Evolutionary conservation across 306 rosid species (phyloP).

Genomic region (Astragalus membranaceus): DNA sequence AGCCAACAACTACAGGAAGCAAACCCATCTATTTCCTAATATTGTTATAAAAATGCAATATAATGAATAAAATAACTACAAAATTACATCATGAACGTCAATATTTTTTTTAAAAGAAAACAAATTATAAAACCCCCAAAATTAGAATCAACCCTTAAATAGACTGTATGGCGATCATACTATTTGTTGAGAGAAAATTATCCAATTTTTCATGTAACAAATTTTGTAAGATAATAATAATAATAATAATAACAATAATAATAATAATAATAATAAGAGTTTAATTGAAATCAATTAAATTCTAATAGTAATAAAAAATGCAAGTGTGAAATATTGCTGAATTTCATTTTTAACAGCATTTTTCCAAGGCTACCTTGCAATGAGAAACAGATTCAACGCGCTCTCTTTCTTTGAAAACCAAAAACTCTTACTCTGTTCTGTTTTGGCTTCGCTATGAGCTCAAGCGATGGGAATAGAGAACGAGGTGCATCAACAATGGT

Average conservation of each 20-base stretch:
- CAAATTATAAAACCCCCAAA: background rate
- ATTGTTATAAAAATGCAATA: background rate
- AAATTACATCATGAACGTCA: background rate
- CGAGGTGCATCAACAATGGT: conserved; percentile 33
- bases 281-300: background rate
- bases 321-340: too few species aligned
- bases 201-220: background rate
- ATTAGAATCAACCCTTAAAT: conserved; percentile 24
- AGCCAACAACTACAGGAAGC: background rate
- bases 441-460: conserved; percentile 37
- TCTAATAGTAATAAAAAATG: too few species aligned
- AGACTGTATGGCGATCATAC: background rate
- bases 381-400: conserved; percentile 24
- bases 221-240: background rate
- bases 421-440: conserved; percentile 10
- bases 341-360: background rate
- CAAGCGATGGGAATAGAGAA: conserved; percentile 21
- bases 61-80: background rate
- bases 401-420: background rate
- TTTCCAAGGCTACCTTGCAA: background rate
- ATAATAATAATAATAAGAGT: too few species aligned
- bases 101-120: background rate
- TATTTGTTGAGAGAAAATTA: background rate
- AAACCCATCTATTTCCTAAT: background rate
- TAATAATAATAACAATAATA: too few species aligned